Percentiles rank a stretch among this genome's conserved stretches.
Conservation (phyloP, 805 yeast genomes). For the Starmerella powellii region DNA sequence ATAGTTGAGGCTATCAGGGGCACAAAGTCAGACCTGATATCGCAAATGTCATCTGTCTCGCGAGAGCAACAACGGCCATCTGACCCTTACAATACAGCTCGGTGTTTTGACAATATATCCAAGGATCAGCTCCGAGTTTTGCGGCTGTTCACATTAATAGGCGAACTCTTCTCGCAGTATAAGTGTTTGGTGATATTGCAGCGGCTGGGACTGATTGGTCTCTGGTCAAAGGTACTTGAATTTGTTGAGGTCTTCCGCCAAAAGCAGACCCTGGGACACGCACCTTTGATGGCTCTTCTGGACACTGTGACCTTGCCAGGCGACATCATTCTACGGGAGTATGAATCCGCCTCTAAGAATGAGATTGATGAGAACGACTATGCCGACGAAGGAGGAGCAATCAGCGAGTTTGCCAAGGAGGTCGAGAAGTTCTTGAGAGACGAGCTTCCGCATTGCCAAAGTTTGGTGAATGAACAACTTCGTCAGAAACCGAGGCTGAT, state of each 20-base stretch:
- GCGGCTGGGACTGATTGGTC: background rate
- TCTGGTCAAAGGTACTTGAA: background rate
- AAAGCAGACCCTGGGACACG: background rate
- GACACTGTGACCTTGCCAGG: background rate
- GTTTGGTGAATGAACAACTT: background rate
- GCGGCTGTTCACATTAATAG: background rate
- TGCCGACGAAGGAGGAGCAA: background rate
- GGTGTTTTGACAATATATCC: background rate
- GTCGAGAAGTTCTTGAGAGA: background rate
- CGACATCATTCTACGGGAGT: background rate
- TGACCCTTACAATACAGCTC: too few species aligned
- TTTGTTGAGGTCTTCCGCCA: background rate
- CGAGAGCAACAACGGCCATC: too few species aligned
- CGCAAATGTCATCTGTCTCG: slow-evolving; percentile 1
- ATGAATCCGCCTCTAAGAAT: background rate
- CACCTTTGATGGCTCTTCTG: background rate
- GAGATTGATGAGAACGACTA: background rate
- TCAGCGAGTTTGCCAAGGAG: background rate
- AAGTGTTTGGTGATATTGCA: background rate
- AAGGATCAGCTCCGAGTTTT: background rate
- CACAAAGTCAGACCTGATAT: slow-evolving; percentile 2
- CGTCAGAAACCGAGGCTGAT: background rate
- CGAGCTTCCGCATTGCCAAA: background rate
- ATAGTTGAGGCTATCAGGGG: slow-evolving; percentile 4
- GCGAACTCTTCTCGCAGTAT: background rate